Percentiles rank a stretch among this genome's conserved stretches.
phyloP scores from a whole-genome alignment of 176 grass and related monocot genomes.

The Oryza rufipogon region DNA sequence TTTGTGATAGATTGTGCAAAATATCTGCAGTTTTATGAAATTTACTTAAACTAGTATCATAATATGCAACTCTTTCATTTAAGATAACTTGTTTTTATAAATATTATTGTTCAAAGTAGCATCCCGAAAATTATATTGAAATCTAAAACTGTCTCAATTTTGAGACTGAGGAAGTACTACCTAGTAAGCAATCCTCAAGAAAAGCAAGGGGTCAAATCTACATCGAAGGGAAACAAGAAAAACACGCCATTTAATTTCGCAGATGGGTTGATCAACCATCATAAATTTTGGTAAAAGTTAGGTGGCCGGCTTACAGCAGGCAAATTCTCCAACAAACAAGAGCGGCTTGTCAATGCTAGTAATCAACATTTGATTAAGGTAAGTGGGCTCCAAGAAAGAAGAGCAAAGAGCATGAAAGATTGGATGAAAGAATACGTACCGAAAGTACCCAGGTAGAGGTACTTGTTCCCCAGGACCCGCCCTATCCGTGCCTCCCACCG shows the following conservation, averaged over 20 bases:
- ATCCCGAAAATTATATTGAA: too few relatives aligned
- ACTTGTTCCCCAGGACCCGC: conserved; percentile 83
- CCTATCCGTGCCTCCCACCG: conserved; percentile 95
- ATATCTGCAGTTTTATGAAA: too few relatives aligned
- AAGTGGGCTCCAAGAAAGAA: conserved; percentile 4
- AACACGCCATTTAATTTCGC: conserved; percentile 47
- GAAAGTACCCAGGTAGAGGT: conserved; percentile 92
- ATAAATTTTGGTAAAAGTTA: conserved; percentile 51
- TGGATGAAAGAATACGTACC: conserved; percentile 43
- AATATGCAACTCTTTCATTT: too few relatives aligned
- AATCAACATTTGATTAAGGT: neutral
- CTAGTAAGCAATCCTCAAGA: too few relatives aligned
- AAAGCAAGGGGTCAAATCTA: too few relatives aligned
- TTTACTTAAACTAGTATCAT: too few relatives aligned
- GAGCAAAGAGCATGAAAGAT: conserved; percentile 35
- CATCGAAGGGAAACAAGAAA: conserved; percentile 31
- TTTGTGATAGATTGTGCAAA: too few relatives aligned
- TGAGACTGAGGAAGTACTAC: too few relatives aligned
- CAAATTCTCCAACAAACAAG: conserved; percentile 48
- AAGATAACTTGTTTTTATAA: too few relatives aligned
- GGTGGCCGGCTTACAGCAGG: conserved; percentile 36
- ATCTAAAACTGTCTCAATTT: too few relatives aligned
- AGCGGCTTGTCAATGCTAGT: conserved; percentile 36
- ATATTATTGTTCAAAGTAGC: too few relatives aligned
- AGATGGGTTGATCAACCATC: conserved; percentile 47